A percentile compares a stretch with the other conserved stretches of the same genome.
Evolutionary conservation across 2,329 filamentous ascomycete species (phyloP).

Genomic region (Penicillium sp.): DNA sequence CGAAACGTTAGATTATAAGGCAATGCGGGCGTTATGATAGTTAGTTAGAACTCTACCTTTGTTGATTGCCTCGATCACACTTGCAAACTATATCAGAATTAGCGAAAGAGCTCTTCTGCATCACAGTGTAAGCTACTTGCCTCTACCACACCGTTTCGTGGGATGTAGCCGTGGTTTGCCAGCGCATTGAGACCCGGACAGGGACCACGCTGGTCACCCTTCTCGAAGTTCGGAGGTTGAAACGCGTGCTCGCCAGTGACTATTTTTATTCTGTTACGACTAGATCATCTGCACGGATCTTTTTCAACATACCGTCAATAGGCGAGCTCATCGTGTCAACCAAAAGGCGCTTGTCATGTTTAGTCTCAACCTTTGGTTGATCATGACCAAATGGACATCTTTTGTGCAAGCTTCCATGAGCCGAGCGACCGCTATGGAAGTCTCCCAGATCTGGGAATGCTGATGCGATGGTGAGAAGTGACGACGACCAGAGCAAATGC

Average conservation of each 20-base stretch:
- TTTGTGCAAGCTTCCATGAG: conserved; percentile 12
- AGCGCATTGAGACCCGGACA: conserved; percentile 43
- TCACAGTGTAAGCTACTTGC: conserved; percentile 10
- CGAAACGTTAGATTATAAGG: not conserved
- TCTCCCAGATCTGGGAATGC: conserved; percentile 11
- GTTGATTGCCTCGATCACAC: conserved; percentile 35
- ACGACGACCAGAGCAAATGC: conserved; percentile 11
- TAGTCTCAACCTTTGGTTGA: conserved; percentile 2
- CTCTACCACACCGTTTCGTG: conserved; percentile 36
- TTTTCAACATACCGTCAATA: conserved; percentile 22
- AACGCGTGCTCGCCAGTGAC: conserved; percentile 35
- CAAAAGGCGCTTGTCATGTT: conserved; percentile 23
- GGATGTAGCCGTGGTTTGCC: conserved; percentile 43
- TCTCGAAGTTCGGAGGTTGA: conserved; percentile 30
- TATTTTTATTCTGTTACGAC: conserved; percentile 4
- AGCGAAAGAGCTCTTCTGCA: not conserved
- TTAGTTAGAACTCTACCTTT: conserved; percentile 24
- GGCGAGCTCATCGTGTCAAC: conserved; percentile 21
- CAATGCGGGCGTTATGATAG: too few species aligned
- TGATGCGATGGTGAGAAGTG: conserved; percentile 4
- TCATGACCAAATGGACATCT: conserved; percentile 19
- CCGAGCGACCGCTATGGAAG: conserved; percentile 1
- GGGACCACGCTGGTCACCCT: conserved; percentile 38
- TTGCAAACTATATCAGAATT: conserved; percentile 22
- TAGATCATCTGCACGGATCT: not conserved